phyloP scores from a whole-genome alignment of 2,329 filamentous ascomycete genomes.

The Bimuria novae-zelandiae region DNA sequence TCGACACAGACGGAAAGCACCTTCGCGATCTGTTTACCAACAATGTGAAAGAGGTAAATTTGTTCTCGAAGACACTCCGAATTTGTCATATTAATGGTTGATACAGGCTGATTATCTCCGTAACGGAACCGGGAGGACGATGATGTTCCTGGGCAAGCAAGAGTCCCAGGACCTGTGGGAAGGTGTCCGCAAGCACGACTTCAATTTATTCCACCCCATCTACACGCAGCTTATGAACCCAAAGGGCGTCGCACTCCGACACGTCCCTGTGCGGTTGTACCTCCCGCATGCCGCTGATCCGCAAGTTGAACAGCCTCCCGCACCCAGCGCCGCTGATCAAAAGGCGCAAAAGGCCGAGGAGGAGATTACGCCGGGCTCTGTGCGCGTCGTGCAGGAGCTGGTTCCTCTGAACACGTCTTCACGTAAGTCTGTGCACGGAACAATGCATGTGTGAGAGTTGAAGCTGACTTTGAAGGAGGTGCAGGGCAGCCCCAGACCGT shows the following conservation, averaged over 20 bases:
- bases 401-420: constrained; percentile 59
- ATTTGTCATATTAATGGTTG: constrained; percentile 3
- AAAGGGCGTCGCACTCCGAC: constrained; percentile 67
- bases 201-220: constrained; percentile 71
- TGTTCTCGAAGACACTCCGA: constrained; percentile 11
- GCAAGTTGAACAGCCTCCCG: background rate
- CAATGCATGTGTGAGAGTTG: background rate
- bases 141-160: constrained; percentile 85
- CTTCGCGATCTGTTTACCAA: constrained; percentile 71
- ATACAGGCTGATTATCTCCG: constrained; percentile 78
- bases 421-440: constrained; percentile 29
- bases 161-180: constrained; percentile 84
- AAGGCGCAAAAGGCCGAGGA: constrained; percentile 15
- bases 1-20: constrained; percentile 59
- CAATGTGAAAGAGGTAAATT: constrained; percentile 65
- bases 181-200: constrained; percentile 77
- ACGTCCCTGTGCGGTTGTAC: constrained; percentile 88
- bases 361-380: constrained; percentile 43
- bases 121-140: constrained; percentile 84
- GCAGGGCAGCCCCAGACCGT: constrained; percentile 67
- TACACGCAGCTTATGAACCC: constrained; percentile 77
- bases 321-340: background rate
- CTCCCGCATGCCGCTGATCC: constrained; percentile 58
- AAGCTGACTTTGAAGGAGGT: constrained; percentile 4
- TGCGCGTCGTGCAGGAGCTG: constrained; percentile 70